Base-by-base conservation (phyloP, 768 basidiomycete species). In the Vishniacozyma victoriae region DNA sequence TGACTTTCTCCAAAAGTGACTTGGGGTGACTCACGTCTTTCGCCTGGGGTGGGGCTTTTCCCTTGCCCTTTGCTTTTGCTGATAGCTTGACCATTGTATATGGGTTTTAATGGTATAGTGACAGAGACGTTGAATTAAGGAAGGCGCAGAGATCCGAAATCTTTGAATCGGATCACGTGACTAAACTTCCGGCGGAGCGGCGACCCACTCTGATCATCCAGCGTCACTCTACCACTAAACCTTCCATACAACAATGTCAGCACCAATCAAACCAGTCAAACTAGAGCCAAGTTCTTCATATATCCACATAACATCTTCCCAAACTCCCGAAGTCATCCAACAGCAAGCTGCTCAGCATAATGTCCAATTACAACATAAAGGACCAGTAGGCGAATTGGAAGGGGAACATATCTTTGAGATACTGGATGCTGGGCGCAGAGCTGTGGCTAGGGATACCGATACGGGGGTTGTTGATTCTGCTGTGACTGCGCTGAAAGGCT, bases 381-480 rank as follows among this genome's bases (percentile, higher is more conserved):
- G 56, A 6, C 64, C 56, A 6, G 54, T 67, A 9, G 64, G 64
- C n/a, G 64, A 67, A 29, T 46, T 67, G 3, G 29, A 49, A 27
- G 61, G 59, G 16, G 64, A 67, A 45, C 54, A 62, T 41, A 59
- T 67, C 35, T 67, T 63, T 40, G 29, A 33, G 29, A 33, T 33
- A 9, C 20, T n/a, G n/a, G n/a, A n/a, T n/a, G n/a, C n/a, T n/a
- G n/a, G n/a, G n/a, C n/a, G n/a, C n/a, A n/a, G n/a, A n/a, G n/a
- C n/a, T n/a, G n/a, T n/a, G n/a, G n/a, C n/a, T n/a, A 9, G 29
- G 9, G 29, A 33, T 9, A 9, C 29, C 29, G 29, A 33, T 33
- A 9, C n/a, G 9, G 29, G 2, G 5, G 22, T 16, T 0, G 46
- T 53, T 22, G 27, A 43, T 4, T 48, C 44, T 13, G 25, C 54